Base-by-base conservation (phyloP, 371 early-diverging fungal species). In the Choanephora cucurbitarum region DNA sequence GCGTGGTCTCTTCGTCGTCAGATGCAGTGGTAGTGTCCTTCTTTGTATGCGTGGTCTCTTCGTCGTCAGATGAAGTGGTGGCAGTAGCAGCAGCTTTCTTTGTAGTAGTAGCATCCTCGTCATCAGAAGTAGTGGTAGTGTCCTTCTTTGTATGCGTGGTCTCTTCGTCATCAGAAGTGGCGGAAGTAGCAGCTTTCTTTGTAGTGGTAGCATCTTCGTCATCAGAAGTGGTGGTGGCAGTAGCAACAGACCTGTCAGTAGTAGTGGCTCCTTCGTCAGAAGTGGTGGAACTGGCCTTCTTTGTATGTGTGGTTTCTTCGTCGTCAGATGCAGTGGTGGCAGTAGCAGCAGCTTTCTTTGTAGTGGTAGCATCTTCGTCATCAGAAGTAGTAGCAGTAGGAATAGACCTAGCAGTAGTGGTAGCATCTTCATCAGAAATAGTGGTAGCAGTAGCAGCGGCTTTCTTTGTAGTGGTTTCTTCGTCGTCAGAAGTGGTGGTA, bases 151-250 rank as follows among this genome's bases (percentile, higher is more conserved):
- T 45, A 45, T 22, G 21, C 21, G 46, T 28, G 5, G 46, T 41
- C 18, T 41, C 41, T 7, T 28, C 28, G 7, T 28, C 28, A 28
- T 41, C 41, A 41, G 28, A 28, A n/a, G n/a, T n/a, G n/a, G n/a
- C n/a, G 33, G 34, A 23, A 0, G 44, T 2, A 49, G 49, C 43
- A n/a, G 57, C 43, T n/a, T n/a, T n/a, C 41, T 56, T 17, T 32
- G 19, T 48, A n/a, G 41, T 48, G 14, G 52, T 23, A 22, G 9
- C 22, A n/a, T n/a, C n/a, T 11, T 40, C 47, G 1, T 47, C 47
- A n/a, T 47, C 47, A 3, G 51, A 43, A 31, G 44, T 28, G 28
- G 52, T 52, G 14, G 37, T n/a, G n/a, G n/a, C n/a, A n/a, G n/a
- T n/a, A n/a, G 44, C 3, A n/a, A 11, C 19, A 43, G 13, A 44